A percentile compares a stretch with the other conserved stretches of the same genome.
Evolutionary conservation across 257 asterid genomes (phyloP).

Genomic region (Haberlea rhodopensis): DNA sequence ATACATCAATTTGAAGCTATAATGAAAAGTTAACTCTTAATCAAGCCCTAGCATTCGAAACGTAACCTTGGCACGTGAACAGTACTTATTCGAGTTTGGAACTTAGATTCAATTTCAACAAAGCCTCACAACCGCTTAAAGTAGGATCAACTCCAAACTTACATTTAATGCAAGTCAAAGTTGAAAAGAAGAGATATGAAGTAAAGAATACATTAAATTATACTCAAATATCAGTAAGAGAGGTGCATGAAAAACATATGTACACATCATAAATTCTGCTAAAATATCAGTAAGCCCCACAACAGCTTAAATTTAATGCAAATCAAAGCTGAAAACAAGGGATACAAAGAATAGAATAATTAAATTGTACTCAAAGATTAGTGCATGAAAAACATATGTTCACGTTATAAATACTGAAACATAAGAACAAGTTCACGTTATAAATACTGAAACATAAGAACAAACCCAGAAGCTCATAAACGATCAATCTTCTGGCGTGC

Average conservation of each 20-base stretch:
- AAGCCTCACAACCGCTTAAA: neutral
- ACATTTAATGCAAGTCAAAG: slow-evolving; percentile 8
- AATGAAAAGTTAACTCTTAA: neutral
- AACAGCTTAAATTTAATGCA: slow-evolving; percentile 15
- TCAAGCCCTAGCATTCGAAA: neutral
- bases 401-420: slow-evolving; percentile 1
- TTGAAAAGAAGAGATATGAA: neutral
- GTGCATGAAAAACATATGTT: neutral
- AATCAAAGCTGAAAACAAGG: slow-evolving; percentile 6
- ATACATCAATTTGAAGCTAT: no score
- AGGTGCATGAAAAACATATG: neutral
- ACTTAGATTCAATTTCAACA: neutral
- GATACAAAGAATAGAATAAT: neutral
- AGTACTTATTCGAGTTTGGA: no score
- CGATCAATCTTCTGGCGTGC: neutral
- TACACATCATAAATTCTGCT: no score
- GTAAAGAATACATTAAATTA: neutral
- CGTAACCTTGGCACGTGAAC: neutral
- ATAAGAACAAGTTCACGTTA: slow-evolving; percentile 6
- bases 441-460: slow-evolving; percentile 2
- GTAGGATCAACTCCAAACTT: neutral
- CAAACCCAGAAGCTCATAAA: slow-evolving; percentile 1
- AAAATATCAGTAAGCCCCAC: no score
- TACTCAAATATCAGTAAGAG: neutral
- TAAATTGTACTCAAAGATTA: neutral